Evolutionary conservation across 441 rosid genomes (phyloP).

Genomic region (Breynia disticha): DNA sequence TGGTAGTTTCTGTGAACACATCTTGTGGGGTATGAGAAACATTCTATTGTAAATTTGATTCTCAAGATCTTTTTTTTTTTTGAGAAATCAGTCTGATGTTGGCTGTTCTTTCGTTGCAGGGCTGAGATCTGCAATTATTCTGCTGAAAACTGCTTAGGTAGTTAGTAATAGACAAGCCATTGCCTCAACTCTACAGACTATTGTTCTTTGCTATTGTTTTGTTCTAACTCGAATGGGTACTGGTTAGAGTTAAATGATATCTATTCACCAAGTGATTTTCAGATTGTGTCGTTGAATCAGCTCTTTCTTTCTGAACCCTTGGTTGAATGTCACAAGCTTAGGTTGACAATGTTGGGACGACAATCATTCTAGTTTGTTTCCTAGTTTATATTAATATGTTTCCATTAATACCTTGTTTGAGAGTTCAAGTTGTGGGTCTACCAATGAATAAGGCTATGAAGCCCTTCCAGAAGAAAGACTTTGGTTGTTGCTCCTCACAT

Average conservation of each 20-base stretch:
- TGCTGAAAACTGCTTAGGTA: constrained; percentile 33
- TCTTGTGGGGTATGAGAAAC: constrained; percentile 30
- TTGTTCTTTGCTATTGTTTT: constrained; percentile 21
- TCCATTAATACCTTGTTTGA: constrained; percentile 16
- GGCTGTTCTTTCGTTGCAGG: constrained; percentile 31
- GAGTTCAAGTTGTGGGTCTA: constrained; percentile 30
- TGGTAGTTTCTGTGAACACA: constrained; percentile 22
- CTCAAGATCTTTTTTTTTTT: not conserved
- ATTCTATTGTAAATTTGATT: not conserved
- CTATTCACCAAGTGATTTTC: constrained; percentile 3
- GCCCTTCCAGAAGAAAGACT: constrained; percentile 31
- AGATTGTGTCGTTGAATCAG: constrained; percentile 27
- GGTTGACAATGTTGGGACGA: constrained; percentile 23
- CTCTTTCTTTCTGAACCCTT: constrained; percentile 29
- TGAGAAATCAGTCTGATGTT: too few relatives aligned
- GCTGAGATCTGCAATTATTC: constrained; percentile 41
- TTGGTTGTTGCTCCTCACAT: constrained; percentile 22
- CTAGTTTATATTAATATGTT: constrained; percentile 34
- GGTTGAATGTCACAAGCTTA: constrained; percentile 28
- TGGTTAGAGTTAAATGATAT: constrained; percentile 24
- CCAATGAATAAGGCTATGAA: constrained; percentile 41
- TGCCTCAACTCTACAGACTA: constrained; percentile 22
- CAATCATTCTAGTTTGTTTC: constrained; percentile 15
- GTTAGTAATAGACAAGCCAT: constrained; percentile 30
- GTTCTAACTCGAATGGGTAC: constrained; percentile 25